These are phyloP conservation scores for Penicillium salamii DNA, from an alignment of 495 filamentous ascomycete species.

Conservation along the genomic window DNA sequence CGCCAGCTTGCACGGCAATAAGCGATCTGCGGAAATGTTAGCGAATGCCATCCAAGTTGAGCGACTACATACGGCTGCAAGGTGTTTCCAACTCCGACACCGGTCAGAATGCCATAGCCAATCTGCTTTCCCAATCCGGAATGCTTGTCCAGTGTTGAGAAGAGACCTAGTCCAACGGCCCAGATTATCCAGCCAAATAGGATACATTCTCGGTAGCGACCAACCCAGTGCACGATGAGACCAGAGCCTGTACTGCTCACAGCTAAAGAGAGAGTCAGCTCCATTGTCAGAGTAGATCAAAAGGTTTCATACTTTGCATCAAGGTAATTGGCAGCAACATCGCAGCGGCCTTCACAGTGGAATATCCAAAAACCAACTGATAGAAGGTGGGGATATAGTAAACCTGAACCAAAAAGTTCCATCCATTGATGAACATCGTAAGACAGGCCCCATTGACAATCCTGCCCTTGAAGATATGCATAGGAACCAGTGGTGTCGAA, in stretches of 20 bases:
- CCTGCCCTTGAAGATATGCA: constrained; percentile 48
- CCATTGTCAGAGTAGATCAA: background rate
- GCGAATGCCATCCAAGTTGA: background rate
- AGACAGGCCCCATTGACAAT: constrained; percentile 52
- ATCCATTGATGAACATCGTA: constrained; percentile 55
- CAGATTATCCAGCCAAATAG: constrained; percentile 51
- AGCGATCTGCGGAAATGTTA: constrained; percentile 27
- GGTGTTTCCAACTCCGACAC: constrained; percentile 52
- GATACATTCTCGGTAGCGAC: constrained; percentile 53
- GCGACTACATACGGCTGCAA: constrained; percentile 43
- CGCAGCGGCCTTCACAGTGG: constrained; percentile 47
- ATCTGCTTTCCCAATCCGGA: constrained; percentile 52
- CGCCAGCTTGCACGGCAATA: constrained; percentile 52
- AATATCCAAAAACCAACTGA: constrained; percentile 52
- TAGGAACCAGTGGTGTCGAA: constrained; percentile 26
- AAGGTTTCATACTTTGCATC: constrained; percentile 40
- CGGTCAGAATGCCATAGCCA: constrained; percentile 50
- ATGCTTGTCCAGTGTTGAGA: constrained; percentile 49
- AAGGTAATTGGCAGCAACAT: constrained; percentile 53
- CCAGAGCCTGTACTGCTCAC: constrained; percentile 50
- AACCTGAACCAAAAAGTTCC: constrained; percentile 53
- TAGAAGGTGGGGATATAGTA: constrained; percentile 58
- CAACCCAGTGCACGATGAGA: constrained; percentile 49
- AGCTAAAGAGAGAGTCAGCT: constrained; percentile 20
- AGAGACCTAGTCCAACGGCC: constrained; percentile 51